Conservation (phyloP, 768 basidiomycete species). For the Termitomyces bulborhizus region DNA sequence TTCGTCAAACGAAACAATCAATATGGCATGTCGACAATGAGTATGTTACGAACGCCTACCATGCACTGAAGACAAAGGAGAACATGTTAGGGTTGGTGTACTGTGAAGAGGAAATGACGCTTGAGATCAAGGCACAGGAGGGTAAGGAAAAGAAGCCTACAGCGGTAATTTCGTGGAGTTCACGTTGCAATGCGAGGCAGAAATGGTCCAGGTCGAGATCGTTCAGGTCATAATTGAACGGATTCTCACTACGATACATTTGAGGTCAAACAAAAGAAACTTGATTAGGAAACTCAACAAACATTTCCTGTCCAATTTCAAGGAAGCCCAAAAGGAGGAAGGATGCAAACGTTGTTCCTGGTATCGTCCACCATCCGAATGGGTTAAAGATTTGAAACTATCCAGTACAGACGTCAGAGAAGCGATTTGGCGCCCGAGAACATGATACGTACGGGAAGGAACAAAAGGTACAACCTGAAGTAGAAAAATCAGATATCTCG, state of each 20-base stretch:
- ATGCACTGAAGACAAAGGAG: constrained; percentile 44
- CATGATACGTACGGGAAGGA: constrained; percentile 30
- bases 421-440: constrained; percentile 15
- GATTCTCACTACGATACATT: constrained; percentile 43
- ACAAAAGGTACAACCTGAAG: constrained; percentile 21
- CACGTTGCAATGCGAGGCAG: constrained; percentile 59
- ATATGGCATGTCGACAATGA: neutral
- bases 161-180: constrained; percentile 67
- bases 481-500: neutral
- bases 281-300: constrained; percentile 3
- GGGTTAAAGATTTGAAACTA: constrained; percentile 44
- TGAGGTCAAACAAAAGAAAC: neutral
- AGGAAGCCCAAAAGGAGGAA: constrained; percentile 64
- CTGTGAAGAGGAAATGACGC: constrained; percentile 18
- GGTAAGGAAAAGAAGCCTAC: constrained; percentile 31
- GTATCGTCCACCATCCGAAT: constrained; percentile 45
- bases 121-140: neutral
- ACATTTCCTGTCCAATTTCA: constrained; percentile 66
- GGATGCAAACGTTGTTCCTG: constrained; percentile 55
- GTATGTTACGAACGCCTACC: constrained; percentile 19
- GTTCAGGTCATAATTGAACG: constrained; percentile 63
- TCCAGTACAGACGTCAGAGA: constrained; percentile 12
- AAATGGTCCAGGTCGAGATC: constrained; percentile 67
- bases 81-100: constrained; percentile 51
- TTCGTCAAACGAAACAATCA: neutral